Evolutionary conservation across 179 eudicot genomes (phyloP).

Genomic region (Gypsophila paniculata): DNA sequence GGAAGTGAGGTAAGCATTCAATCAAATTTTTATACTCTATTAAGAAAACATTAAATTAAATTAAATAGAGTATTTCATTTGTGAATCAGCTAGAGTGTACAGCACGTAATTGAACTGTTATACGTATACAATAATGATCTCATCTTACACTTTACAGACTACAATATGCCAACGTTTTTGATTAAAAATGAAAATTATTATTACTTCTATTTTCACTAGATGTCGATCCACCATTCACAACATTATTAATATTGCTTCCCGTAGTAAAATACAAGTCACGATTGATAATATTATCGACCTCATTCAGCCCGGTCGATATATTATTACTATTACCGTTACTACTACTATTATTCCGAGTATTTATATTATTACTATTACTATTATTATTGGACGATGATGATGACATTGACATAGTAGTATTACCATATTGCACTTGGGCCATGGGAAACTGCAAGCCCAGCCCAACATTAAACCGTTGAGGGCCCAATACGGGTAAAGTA

Average conservation of each 20-base stretch:
- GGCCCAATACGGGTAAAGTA: not conserved
- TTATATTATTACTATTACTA: not conserved
- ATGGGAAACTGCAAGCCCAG: slow-evolving; percentile 9
- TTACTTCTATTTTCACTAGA: slow-evolving; percentile 28
- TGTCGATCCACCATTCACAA: slow-evolving; percentile 24
- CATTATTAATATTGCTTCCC: not conserved
- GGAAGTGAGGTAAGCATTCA: too few relatives aligned
- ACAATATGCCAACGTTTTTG: not conserved
- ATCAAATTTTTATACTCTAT: too few relatives aligned
- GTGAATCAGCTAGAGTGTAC: too few relatives aligned
- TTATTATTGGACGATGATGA: not conserved
- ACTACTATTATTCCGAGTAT: not conserved
- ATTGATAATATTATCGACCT: not conserved
- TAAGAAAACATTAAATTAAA: too few relatives aligned
- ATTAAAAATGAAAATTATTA: slow-evolving; percentile 20
- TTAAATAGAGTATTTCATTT: too few relatives aligned
- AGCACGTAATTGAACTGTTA: too few relatives aligned
- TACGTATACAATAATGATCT: too few relatives aligned
- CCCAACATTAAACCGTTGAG: slow-evolving; percentile 16
- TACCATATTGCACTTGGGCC: not conserved
- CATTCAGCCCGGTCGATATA: too few relatives aligned
- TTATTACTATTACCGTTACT: not conserved
- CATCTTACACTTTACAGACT: too few relatives aligned
- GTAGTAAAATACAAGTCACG: slow-evolving; percentile 9
- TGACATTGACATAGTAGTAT: not conserved